Conservation (phyloP, 805 yeast genomes). For the Wickerhamomyces xylosicus region DNA sequence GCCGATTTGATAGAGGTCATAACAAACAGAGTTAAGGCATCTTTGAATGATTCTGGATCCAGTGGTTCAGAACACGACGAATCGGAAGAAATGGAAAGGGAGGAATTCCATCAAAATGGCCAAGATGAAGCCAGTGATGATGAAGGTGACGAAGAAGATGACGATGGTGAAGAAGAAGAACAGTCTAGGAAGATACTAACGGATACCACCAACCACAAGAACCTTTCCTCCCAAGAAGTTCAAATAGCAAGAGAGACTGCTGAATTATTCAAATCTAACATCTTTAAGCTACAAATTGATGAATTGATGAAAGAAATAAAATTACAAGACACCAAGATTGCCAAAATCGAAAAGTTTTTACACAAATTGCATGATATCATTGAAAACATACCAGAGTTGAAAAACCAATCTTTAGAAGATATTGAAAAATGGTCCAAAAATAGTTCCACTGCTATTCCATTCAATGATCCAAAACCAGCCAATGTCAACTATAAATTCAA, state of each 20-base stretch:
- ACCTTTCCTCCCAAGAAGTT: slow-evolving; percentile 64
- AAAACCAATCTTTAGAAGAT: slow-evolving; percentile 42
- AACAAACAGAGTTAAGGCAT: slow-evolving; percentile 5
- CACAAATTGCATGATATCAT: slow-evolving; percentile 65
- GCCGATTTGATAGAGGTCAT: slow-evolving; percentile 12
- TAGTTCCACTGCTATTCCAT: slow-evolving; percentile 60
- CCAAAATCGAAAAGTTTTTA: slow-evolving; percentile 61
- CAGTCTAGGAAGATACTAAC: slow-evolving; percentile 15
- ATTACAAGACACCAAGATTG: slow-evolving; percentile 57
- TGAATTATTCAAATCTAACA: slow-evolving; percentile 87
- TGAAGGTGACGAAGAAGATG: slow-evolving; percentile 18
- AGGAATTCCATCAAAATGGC: slow-evolving; percentile 5
- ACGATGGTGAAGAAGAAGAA: slow-evolving; percentile 21
- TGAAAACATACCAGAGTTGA: slow-evolving; percentile 49
- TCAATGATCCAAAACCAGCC: slow-evolving; percentile 82
- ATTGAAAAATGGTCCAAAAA: slow-evolving; percentile 44
- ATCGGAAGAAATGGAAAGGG: slow-evolving; percentile 4
- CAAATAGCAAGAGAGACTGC: slow-evolving; percentile 91
- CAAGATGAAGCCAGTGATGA: slow-evolving; percentile 11
- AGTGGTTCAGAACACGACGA: slow-evolving; percentile 7
- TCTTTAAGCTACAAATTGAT: slow-evolving; percentile 91
- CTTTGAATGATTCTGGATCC: slow-evolving; percentile 2
- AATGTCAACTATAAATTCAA: slow-evolving; percentile 63
- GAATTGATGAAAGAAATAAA: slow-evolving; percentile 76
- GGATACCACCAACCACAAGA: slow-evolving; percentile 1